Conservation (phyloP, 345 rosid genomes). For the Citrus hindsii region DNA sequence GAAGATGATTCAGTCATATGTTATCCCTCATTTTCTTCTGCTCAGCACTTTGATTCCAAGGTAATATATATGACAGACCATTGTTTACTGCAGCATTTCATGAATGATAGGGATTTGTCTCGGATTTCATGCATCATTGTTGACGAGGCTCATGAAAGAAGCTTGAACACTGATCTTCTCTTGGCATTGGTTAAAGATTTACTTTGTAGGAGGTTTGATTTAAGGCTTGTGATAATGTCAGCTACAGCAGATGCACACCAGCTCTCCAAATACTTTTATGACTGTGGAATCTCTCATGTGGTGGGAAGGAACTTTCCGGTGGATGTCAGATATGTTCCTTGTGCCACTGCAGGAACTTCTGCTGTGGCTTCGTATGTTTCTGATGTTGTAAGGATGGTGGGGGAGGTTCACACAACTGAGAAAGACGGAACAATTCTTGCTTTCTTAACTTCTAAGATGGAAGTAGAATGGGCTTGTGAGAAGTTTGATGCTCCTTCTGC, state of each 20-base stretch:
- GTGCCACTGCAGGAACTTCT: conserved; percentile 34
- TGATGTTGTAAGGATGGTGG: conserved; percentile 58
- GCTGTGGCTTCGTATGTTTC: conserved; percentile 54
- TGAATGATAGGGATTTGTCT: conserved; percentile 62
- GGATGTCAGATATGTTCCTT: conserved; percentile 60
- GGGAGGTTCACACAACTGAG: conserved; percentile 55
- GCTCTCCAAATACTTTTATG: conserved; percentile 72
- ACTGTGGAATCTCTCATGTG: conserved; percentile 53
- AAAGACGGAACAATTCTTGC: conserved; percentile 83
- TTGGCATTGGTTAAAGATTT: conserved; percentile 67
- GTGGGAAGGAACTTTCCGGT: conserved; percentile 80
- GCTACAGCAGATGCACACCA: conserved; percentile 87
- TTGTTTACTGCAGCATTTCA: conserved; percentile 71
- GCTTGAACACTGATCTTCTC: conserved; percentile 88
- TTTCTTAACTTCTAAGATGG: conserved; percentile 84
- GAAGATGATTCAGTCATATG: conserved; percentile 45
- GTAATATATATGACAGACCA: conserved; percentile 80
- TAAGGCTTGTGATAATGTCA: conserved; percentile 89
- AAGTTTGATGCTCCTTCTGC: conserved; percentile 56
- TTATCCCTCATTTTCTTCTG: conserved; percentile 57
- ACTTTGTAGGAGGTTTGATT: conserved; percentile 46
- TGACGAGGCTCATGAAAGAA: conserved; percentile 98
- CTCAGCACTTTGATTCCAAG: conserved; percentile 51
- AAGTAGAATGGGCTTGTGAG: conserved; percentile 93
- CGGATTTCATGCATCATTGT: conserved; percentile 76